Evolutionary conservation across 139 green algal genomes (phyloP), one percentile per base, ranked within the genome.

Genomic region (Coelastrella sp.): DNA sequence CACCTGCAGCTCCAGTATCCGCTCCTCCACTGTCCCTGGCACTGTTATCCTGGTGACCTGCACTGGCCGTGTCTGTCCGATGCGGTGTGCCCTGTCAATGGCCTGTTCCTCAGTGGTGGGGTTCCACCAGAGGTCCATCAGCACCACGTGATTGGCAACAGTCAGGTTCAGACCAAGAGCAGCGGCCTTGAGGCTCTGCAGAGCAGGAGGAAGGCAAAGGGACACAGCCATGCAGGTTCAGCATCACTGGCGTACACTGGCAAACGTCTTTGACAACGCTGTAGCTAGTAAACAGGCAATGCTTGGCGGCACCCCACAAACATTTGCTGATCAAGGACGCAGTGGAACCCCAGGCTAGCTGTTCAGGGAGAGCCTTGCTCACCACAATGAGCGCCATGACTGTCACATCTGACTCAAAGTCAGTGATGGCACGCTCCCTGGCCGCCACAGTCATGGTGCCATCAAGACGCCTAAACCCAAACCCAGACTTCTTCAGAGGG

Each of bases 61-160:
- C 7, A 75, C 86, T 20, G 76, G 57, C 56, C 84, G 84, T 12
- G 78, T 87, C 84, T 94, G 91, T 68, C 97, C 97, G 56, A 99
- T 98, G 65, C 97, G 93, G 89, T 99, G 98, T 12, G 95, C 95
- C 4, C 98, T 85, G 93, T 99, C 97, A 25, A 99, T 98, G 88
- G 98, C 98, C 94, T 95, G 93, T 91, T 95, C 93, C 92, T 97
- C 96, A 4, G 91, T 94, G 27, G 96, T 95, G 17, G 96, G 95
- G 88, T 98, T 96, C 96, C 96, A 98, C 97, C 97, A 99, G 35
- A 97, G 91, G 89, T 98, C 95, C 88, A 98, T 90, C 27, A 99
- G 92, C 91, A 98, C 93, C 35, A 99, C 97, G 78, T 98, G 95
- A 90, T 97, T 97, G 90, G 97, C 97, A 7, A 93, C 94, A n/a